These are phyloP conservation scores for Trametes versicolor DNA, from an alignment of 1,284 basidiomycete species.

Conservation along the genomic window DNA sequence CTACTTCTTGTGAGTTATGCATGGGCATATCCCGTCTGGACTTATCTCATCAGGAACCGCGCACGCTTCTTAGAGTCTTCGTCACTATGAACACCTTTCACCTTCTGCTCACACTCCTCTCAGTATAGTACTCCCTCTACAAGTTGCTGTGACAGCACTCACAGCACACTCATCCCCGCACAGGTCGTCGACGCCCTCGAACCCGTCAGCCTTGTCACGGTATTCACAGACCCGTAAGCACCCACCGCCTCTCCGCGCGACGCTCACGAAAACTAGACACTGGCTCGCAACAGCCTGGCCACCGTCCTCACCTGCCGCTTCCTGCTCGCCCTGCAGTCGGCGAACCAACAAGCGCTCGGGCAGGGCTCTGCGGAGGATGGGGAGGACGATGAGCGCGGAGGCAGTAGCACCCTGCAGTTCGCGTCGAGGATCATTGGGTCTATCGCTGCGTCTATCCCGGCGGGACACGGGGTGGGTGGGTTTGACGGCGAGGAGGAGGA, in stretches of 20 bases:
- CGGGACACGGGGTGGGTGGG: not conserved
- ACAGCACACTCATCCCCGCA: not conserved
- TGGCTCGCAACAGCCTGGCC: not conserved
- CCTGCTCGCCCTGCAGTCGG: constrained; percentile 7
- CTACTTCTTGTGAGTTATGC: not conserved
- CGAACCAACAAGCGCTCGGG: constrained; percentile 1
- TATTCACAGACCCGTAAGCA: constrained; percentile 16
- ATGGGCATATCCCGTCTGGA: no score
- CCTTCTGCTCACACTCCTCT: not conserved
- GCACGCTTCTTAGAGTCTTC: not conserved
- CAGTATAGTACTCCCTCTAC: not conserved
- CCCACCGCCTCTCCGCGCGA: no score
- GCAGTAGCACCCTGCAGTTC: not conserved
- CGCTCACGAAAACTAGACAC: not conserved
- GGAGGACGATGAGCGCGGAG: not conserved
- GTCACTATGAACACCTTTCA: not conserved
- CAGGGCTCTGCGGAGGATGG: not conserved
- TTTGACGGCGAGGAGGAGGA: not conserved
- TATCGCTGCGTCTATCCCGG: not conserved
- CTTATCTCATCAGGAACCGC: not conserved
- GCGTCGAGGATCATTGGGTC: not conserved
- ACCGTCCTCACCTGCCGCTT: constrained; percentile 11
- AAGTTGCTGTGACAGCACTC: not conserved
- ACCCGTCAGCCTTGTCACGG: constrained; percentile 12
- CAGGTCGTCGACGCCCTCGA: constrained; percentile 4